phyloP scores from a whole-genome alignment of 768 basidiomycete species.

The Amanita polypyramis region DNA sequence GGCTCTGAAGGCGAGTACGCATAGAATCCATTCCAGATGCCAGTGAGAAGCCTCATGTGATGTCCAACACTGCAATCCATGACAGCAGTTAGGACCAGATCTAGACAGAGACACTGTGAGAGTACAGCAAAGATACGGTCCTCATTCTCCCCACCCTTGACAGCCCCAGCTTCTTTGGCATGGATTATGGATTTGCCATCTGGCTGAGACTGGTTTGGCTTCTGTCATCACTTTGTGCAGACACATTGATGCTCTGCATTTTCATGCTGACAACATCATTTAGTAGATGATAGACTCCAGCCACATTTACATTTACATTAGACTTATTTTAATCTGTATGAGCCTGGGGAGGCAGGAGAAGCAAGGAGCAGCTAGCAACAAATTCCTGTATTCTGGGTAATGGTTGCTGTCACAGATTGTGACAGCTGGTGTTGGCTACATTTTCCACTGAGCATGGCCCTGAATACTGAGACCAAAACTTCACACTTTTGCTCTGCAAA shows the following conservation, averaged over 20 bases:
- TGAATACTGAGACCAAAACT: not conserved
- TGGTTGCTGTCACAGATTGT: too few relatives aligned
- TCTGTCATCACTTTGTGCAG: not conserved
- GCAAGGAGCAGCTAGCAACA: too few relatives aligned
- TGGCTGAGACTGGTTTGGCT: not conserved
- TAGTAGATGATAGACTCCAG: not conserved
- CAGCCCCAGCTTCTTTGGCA: not conserved
- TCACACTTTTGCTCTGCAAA: not conserved
- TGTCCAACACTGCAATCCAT: slow-evolving; percentile 11
- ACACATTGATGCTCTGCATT: not conserved
- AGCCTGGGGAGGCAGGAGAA: too few relatives aligned
- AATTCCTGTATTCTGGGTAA: too few relatives aligned
- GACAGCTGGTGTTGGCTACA: too few relatives aligned
- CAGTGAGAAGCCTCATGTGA: slow-evolving; percentile 14
- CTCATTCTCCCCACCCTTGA: not conserved
- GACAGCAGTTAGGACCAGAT: slow-evolving; percentile 8
- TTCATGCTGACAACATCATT: not conserved
- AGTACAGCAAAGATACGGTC: slow-evolving; percentile 12
- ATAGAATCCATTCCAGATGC: slow-evolving; percentile 7
- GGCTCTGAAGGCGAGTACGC: slow-evolving; percentile 12
- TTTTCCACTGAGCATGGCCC: too few relatives aligned
- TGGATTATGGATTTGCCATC: not conserved
- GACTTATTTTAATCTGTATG: too few relatives aligned
- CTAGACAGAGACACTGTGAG: slow-evolving; percentile 12
- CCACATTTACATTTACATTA: too few relatives aligned